These are phyloP conservation scores for Pichia membranifaciens DNA, from an alignment of 805 yeast species.

Conservation along the genomic window DNA sequence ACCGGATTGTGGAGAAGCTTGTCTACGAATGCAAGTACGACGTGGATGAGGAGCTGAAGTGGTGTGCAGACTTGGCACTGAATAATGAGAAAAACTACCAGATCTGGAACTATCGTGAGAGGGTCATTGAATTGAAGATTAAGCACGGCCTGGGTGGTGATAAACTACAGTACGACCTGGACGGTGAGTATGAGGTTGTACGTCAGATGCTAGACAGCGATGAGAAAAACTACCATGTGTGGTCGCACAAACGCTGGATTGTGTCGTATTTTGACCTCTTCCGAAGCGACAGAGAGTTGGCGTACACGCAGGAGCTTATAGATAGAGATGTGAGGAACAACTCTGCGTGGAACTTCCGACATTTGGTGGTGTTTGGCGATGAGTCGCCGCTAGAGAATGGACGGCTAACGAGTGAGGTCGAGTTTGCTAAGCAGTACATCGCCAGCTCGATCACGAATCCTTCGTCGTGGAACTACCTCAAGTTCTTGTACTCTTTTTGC, in stretches of 20 bases:
- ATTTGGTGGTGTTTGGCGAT: constrained; percentile 41
- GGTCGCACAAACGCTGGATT: constrained; percentile 90
- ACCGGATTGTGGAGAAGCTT: constrained; percentile 40
- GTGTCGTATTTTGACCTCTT: constrained; percentile 50
- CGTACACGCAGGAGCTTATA: constrained; percentile 44
- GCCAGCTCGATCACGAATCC: constrained; percentile 69
- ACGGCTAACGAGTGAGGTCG: constrained; percentile 43
- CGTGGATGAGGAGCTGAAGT: constrained; percentile 54
- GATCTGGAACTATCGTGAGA: constrained; percentile 91
- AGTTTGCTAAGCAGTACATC: constrained; percentile 46
- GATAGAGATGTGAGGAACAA: constrained; percentile 73
- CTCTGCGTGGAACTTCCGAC: constrained; percentile 90
- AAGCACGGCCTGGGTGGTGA: constrained; percentile 4
- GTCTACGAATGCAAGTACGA: constrained; percentile 16
- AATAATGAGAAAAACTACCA: constrained; percentile 88
- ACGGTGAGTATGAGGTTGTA: constrained; percentile 56
- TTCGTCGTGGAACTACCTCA: constrained; percentile 79
- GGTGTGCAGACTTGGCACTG: constrained; percentile 74
- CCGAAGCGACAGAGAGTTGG: constrained; percentile 41
- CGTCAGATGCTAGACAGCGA: constrained; percentile 70
- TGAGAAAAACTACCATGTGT: constrained; percentile 89
- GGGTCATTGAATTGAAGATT: constrained; percentile 39
- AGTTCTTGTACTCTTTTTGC: constrained; percentile 7
- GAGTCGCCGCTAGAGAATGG: constrained; percentile 12
- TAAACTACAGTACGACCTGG: constrained; percentile 31